Base-by-base conservation (phyloP, 169 alveolate species). In the Eimeria maxima region DNA sequence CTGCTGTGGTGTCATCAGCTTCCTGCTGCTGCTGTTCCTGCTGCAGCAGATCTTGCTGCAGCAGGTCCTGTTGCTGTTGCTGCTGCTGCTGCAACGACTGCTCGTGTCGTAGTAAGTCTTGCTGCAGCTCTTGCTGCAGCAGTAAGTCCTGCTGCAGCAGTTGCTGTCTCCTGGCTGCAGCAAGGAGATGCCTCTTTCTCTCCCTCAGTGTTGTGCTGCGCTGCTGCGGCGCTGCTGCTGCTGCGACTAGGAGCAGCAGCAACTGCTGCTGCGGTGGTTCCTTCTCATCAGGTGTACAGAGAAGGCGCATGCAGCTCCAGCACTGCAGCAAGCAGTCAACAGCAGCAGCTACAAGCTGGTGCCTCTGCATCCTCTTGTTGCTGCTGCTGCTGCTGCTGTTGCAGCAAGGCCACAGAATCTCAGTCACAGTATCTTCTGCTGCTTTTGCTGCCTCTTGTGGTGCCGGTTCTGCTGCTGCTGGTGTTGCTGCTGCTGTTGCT, bases 91-190 rank as follows among this genome's bases (percentile, higher is more conserved):
- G 74, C 74, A 16, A n/a, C 74, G 24, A n/a, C 27, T 65, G 74
- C 74, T 65, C 27, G 42, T 65, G 42, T 5, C 74, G 74, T 5
- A 22, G 74, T 6, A 22, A n/a, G 42, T 65, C 42, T n/a, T 65
- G 74, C 74, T 65, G 29, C 98, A 98, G 96, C 96, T 95, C 60
- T 97, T 96, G 84, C 98, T 97, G 95, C 98, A 63, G 84, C 97
- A 71, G 84, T 87, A 57, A 84, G 96, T 22, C 71, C 96, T 18
- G 96, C 96, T 57, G 97, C 96, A 71, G 67, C 96, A 1, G 93
- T 96, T 33, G 96, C 95, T 95, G 97, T 84, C 42, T 69, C 50
- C 50, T 73, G 4, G 84, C 84, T n/a, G 84, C 84, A 73, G 84
- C 84, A 13, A 27, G 20, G n/a, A 44, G 84, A 22, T 73, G 84